Evolutionary conservation across 2,329 filamentous ascomycete species (phyloP), one percentile per base, ranked within the genome.

Genomic region (Paecilomyces dactylethromorphus): DNA sequence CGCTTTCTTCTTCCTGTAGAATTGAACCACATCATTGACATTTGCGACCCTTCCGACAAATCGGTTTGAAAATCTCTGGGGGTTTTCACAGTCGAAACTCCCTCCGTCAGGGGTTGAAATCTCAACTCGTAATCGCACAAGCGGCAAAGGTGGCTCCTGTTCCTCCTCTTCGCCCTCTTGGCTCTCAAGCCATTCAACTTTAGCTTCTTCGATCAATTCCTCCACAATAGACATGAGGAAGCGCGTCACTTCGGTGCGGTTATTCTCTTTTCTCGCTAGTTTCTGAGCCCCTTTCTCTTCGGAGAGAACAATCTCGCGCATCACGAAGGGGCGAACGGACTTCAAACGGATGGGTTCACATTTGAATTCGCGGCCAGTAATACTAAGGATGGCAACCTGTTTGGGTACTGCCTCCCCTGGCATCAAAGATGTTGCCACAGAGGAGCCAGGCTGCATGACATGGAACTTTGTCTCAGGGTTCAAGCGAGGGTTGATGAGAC

Each of bases 371-470:
- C 87, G 90, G 8, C 92, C 93, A 0, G 87, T 94, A 56, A 99
- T 79, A 65, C 82, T 94, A 55, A 97, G 72, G 21, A 99, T 88
- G 1, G 92, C 87, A 6, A 97, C 90, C 58, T 97, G 90, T 71
- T 99, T 99, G 7, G 91, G 81, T 1, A 92, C 91, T 0, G 94
- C 90, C 75, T 99, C 94, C 29, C 92, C 92, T 0, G 90, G 88
- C 8, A 94, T 87, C 0, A 99, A 79, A 0, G 94, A 97, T 1
- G 94, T 99, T 0, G 93, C 94, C 0, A 99, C 89, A 0, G 94
- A 97, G 0, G 94, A 99, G 0, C 94, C 94, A 0, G 94, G 94
- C 68, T 99, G 94, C 85, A 99, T 97, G 63, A 99, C 93, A 65
- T 94, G 87, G 66, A 99, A 99, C 0, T 88, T 89, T 54, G 88